Conservation (phyloP, 495 filamentous ascomycete species). For the Podospora fimiseda region DNA sequence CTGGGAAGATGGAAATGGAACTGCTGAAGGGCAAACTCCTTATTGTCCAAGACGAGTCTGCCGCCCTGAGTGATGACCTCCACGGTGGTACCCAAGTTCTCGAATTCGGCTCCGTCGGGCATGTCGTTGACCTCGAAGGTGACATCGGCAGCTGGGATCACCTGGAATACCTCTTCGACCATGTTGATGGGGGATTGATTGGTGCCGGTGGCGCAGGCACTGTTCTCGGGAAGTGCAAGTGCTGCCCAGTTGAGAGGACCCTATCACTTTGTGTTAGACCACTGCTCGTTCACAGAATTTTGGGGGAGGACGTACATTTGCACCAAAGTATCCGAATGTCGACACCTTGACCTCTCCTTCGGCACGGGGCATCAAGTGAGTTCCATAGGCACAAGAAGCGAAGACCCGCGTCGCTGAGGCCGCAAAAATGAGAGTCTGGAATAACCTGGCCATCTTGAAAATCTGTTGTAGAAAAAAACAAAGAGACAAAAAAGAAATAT, state of each 20-base stretch:
- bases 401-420: slow-evolving; percentile 23
- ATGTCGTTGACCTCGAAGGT: slow-evolving; percentile 28
- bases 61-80: slow-evolving; percentile 45
- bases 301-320: slow-evolving; percentile 15
- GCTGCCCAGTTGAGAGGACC: slow-evolving; percentile 57
- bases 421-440: slow-evolving; percentile 16
- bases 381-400: slow-evolving; percentile 25
- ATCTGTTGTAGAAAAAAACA: neutral
- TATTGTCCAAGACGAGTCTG: slow-evolving; percentile 37
- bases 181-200: slow-evolving; percentile 60
- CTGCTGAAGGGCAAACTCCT: slow-evolving; percentile 50
- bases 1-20: slow-evolving; percentile 68
- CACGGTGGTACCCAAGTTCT: slow-evolving; percentile 55
- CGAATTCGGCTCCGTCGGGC: slow-evolving; percentile 42
- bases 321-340: slow-evolving; percentile 47
- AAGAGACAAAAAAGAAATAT: neutral
- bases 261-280: slow-evolving; percentile 6
- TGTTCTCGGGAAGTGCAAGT: slow-evolving; percentile 39
- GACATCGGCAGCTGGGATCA: slow-evolving; percentile 34
- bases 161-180: slow-evolving; percentile 33
- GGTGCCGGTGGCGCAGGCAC: slow-evolving; percentile 46
- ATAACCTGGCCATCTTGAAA: slow-evolving; percentile 9
- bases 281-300: too few relatives aligned
- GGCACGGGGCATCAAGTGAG: slow-evolving; percentile 30
- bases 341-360: slow-evolving; percentile 25